phyloP scores from a whole-genome alignment of 306 rosid genomes.

The Ormosia semicastrata region DNA sequence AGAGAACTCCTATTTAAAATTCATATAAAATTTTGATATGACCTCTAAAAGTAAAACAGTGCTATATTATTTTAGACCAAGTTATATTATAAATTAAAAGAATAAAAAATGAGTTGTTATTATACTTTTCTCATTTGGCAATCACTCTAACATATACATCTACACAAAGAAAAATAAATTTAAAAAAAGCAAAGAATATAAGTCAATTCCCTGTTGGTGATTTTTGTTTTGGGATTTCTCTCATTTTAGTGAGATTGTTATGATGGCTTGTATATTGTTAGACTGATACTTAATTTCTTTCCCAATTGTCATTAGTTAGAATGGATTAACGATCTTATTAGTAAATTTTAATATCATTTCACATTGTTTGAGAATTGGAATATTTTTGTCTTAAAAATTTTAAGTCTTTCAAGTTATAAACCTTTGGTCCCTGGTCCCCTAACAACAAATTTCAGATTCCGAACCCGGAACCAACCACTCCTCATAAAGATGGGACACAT shows the following conservation, averaged over 20 bases:
- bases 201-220: neutral
- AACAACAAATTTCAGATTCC: neutral
- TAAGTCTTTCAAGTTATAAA: neutral
- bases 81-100: no score
- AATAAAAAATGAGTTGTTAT: neutral
- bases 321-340: neutral
- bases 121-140: neutral
- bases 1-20: neutral
- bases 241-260: neutral
- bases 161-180: no score
- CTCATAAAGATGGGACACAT: conserved; percentile 45
- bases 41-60: neutral
- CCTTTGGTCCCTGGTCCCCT: neutral
- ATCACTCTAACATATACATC: neutral
- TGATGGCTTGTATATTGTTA: neutral
- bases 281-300: neutral
- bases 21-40: neutral
- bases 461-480: conserved; percentile 41
- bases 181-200: neutral
- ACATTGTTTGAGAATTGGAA: neutral
- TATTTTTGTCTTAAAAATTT: neutral
- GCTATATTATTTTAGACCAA: no score
- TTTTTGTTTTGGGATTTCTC: neutral
- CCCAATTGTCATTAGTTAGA: neutral
- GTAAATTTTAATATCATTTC: neutral